These are phyloP conservation scores for Ogataea siamensis DNA, from an alignment of 805 yeast species.

Conservation along the genomic window DNA sequence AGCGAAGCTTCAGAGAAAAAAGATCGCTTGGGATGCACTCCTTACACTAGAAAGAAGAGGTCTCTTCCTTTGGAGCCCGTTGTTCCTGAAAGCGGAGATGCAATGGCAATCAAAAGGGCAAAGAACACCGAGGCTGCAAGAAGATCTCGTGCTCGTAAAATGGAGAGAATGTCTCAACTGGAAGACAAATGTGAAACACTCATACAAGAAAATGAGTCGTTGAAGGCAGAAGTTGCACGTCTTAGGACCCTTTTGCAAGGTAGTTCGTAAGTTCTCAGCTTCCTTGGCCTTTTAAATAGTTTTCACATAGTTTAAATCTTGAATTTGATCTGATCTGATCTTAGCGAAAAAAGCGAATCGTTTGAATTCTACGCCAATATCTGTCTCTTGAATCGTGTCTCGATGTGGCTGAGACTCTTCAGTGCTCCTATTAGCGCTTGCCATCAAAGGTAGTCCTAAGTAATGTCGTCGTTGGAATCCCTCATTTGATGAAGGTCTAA, in stretches of 20 bases:
- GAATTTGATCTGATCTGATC: too few relatives aligned
- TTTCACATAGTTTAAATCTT: not conserved
- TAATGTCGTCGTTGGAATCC: too few relatives aligned
- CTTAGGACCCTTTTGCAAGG: conserved; percentile 41
- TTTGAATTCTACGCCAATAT: too few relatives aligned
- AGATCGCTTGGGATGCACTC: conserved; percentile 73
- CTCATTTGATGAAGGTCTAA: too few relatives aligned
- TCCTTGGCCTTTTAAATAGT: not conserved
- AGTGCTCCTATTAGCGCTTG: too few relatives aligned
- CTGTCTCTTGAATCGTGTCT: too few relatives aligned
- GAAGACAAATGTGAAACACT: conserved; percentile 74
- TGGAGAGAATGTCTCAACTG: conserved; percentile 80
- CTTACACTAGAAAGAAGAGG: conserved; percentile 78
- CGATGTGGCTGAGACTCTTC: too few relatives aligned
- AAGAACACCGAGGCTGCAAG: conserved; percentile 98
- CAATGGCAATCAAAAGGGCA: conserved; percentile 83
- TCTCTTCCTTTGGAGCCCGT: conserved; percentile 70
- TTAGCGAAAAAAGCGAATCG: too few relatives aligned
- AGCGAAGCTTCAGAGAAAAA: conserved; percentile 35
- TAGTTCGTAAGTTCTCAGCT: not conserved
- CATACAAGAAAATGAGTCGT: conserved; percentile 52
- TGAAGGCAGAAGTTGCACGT: conserved; percentile 58
- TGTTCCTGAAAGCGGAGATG: conserved; percentile 56
- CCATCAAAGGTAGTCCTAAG: too few relatives aligned
- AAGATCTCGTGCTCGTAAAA: conserved; percentile 89